These are phyloP conservation scores for Pseudotsuga menziesii DNA, from an alignment of 75 land plant species.

Conservation along the genomic window DNA sequence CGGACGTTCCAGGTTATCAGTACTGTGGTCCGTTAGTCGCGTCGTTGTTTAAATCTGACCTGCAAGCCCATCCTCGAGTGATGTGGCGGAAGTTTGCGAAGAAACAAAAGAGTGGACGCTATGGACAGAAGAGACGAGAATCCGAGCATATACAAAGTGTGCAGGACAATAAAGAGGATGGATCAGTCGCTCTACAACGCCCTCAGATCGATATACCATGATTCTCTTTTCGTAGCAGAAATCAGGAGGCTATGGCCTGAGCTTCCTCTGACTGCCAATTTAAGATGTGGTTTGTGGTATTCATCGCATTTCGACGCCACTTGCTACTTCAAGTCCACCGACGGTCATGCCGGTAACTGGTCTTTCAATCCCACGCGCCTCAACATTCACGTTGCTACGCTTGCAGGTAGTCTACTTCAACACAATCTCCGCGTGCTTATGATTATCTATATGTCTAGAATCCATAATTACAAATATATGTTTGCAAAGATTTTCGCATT, in stretches of 20 bases:
- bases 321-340: conserved; percentile 99
- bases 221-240: conserved; percentile 88
- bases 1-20: too few relatives aligned
- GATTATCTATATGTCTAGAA: too few relatives aligned
- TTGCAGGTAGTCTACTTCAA: conserved; percentile 53
- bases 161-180: conserved; percentile 58
- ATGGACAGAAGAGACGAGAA: neutral
- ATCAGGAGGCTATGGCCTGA: conserved; percentile 79
- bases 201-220: conserved; percentile 88
- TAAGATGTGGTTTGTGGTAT: conserved; percentile 98
- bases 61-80: too few relatives aligned
- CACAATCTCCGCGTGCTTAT: neutral
- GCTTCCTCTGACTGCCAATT: conserved; percentile 88
- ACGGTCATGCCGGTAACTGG: conserved; percentile 93
- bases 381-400: conserved; percentile 79
- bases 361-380: conserved; percentile 86
- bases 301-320: conserved; percentile 59
- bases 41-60: too few relatives aligned
- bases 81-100: too few relatives aligned
- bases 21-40: too few relatives aligned
- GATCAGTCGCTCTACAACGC: conserved; percentile 83
- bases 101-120: too few relatives aligned
- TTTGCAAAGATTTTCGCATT: too few relatives aligned
- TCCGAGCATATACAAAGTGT: conserved; percentile 68
- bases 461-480: too few relatives aligned